Base-by-base conservation (phyloP, 768 basidiomycete species). In the Cyclocybe cylindracea region DNA sequence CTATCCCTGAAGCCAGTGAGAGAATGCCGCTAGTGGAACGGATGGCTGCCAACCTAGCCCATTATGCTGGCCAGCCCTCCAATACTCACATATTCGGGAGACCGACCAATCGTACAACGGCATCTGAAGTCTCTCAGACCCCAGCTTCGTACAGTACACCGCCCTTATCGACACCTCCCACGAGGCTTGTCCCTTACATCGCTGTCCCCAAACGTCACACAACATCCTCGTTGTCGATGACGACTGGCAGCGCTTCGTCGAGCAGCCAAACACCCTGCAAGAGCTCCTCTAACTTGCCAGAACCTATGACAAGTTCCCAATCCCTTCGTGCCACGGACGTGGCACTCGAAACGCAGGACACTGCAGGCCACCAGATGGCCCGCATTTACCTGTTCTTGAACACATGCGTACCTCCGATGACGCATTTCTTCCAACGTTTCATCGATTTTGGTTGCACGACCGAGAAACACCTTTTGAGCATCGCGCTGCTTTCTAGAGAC, bases 371-470 rank as follows among this genome's bases (percentile, higher is more conserved):
- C 34, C 19, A 14, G 32, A 29, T 16, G 24, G 45, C 44, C 2
- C 32, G n/a, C 9, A 36, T 59, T 14, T 46, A 59, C 29, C 29
- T 29, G 9, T 59, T 59, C 51, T 50, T 59, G 2, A 16, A 24
- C 11, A 39, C 48, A 5, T 56, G 55, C 18, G 38, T 54, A 9
- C 58, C 58, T 1, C 39, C 58, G 1, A 51, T 59, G 55, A 41
- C 24, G 6, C 18, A 54, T 24, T 49, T 53, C 10, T 33, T 56
- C 10, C 32, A 50, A 7, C 48, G 46, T n/a, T 59, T 59, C 38
- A 34, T 59, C 5, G 46, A 54, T n/a, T 40, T 38, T 10, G 58
- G 58, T 2, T 40, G 48, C 6, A 36, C 36, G 11, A 44, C 48
- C 3, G 52, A 59, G 38, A 55, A 53, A 18, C 42, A 48, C 8